Conservation (phyloP, 1,284 basidiomycete species). For the Ganoderma leucocontextum region DNA sequence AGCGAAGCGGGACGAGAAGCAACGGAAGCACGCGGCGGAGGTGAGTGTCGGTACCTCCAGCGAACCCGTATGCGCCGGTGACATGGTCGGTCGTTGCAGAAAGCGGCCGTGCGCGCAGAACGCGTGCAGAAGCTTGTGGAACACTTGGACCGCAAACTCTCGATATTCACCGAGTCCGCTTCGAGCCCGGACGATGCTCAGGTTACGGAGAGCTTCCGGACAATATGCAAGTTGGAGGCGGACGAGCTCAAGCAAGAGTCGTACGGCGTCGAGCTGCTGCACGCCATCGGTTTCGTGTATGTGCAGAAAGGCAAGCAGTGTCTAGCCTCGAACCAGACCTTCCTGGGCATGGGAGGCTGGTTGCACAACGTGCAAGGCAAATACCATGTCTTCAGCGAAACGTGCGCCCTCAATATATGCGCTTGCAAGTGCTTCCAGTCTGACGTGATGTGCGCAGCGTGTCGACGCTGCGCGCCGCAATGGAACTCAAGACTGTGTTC, state of each 20-base stretch:
- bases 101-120: constrained; percentile 81
- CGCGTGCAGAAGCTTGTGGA: constrained; percentile 86
- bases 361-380: constrained; percentile 94
- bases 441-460: constrained; percentile 60
- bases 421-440: background rate
- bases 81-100: constrained; percentile 51
- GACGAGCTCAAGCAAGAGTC: constrained; percentile 92
- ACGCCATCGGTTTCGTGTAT: constrained; percentile 94
- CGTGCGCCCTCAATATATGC: constrained; percentile 58
- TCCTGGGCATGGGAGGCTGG: constrained; percentile 91
- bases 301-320: constrained; percentile 83
- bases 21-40: constrained; percentile 73
- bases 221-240: constrained; percentile 85
- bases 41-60: constrained; percentile 47
- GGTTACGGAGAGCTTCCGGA: constrained; percentile 73
- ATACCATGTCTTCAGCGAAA: constrained; percentile 93
- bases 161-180: constrained; percentile 93
- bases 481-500: constrained; percentile 95
- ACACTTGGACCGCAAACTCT: constrained; percentile 87
- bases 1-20: constrained; percentile 81
- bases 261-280: constrained; percentile 92
- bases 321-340: constrained; percentile 80
- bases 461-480: constrained; percentile 86
- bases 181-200: constrained; percentile 77
- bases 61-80: constrained; percentile 9